Evolutionary conservation across 2,329 filamentous ascomycete species (phyloP).

Genomic region (Keithomyces neogunnii): DNA sequence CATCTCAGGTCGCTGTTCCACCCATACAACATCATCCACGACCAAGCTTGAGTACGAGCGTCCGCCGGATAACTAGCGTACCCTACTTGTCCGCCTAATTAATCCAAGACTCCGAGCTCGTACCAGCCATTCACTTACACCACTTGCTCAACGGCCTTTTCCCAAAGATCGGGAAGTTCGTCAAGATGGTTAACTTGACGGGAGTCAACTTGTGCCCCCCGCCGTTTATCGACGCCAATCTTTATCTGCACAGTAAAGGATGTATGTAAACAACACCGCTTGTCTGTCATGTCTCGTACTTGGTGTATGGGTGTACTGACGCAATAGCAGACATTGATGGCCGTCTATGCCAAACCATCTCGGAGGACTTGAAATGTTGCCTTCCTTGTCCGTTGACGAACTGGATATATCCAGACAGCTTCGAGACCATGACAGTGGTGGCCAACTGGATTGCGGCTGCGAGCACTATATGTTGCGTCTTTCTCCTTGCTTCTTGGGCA

Average conservation of each 20-base stretch:
- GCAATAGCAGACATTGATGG: constrained; percentile 45
- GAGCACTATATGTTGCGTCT: constrained; percentile 62
- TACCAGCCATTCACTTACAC: not conserved
- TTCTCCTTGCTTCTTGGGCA: constrained; percentile 72
- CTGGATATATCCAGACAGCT: constrained; percentile 59
- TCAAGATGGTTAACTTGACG: constrained; percentile 21
- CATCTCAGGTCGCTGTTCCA: not conserved
- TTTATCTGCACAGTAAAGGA: constrained; percentile 53
- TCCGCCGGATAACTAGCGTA: too few species aligned
- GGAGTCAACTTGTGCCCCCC: constrained; percentile 49
- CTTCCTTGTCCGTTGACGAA: constrained; percentile 82
- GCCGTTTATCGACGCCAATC: constrained; percentile 59
- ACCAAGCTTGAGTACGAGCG: too few species aligned
- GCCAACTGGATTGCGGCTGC: constrained; percentile 80
- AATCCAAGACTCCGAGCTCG: not conserved
- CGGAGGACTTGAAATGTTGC: constrained; percentile 59
- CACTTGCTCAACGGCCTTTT: not conserved
- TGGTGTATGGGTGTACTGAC: constrained; percentile 5
- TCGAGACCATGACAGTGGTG: constrained; percentile 49
- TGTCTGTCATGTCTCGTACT: constrained; percentile 1
- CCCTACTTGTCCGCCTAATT: too few species aligned
- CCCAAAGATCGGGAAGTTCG: not conserved
- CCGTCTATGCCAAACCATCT: constrained; percentile 40
- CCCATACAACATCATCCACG: not conserved
- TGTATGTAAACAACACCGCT: constrained; percentile 38